Percentiles rank a stretch among this genome's conserved stretches.
phyloP scores from a whole-genome alignment of 1,284 basidiomycete genomes.

The Mycosarcoma mackinlayi region DNA sequence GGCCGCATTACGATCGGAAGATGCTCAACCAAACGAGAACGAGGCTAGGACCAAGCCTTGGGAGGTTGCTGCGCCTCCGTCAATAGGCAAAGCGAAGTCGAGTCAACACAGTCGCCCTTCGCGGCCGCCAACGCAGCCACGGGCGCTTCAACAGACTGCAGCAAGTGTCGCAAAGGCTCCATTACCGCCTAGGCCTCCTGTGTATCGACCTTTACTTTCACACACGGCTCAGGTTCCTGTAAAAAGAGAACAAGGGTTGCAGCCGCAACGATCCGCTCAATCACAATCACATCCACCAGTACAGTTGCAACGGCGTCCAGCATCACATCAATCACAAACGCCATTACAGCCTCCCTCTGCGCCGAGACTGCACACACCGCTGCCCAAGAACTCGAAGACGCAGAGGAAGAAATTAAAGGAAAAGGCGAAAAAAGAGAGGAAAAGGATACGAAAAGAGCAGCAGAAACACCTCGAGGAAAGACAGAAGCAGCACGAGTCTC shows the following conservation, averaged over 20 bases:
- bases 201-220: no score
- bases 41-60: constrained; percentile 25
- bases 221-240: no score
- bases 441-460: constrained; percentile 5
- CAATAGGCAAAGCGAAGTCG: constrained; percentile 18
- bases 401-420: not conserved
- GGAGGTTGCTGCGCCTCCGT: constrained; percentile 40
- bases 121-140: not conserved
- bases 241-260: no score
- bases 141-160: not conserved
- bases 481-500: not conserved
- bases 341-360: no score
- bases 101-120: not conserved
- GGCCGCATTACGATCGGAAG: constrained; percentile 31
- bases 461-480: not conserved
- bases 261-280: no score
- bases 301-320: not conserved
- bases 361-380: no score
- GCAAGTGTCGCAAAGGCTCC: not conserved
- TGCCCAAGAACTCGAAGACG: not conserved
- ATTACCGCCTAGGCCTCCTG: not conserved
- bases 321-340: not conserved
- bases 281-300: constrained; percentile 2
- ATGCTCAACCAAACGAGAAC: constrained; percentile 46
- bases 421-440: not conserved